Evolutionary conservation across 1,284 basidiomycete genomes (phyloP).

Genomic region (Ustilago esculenta): DNA sequence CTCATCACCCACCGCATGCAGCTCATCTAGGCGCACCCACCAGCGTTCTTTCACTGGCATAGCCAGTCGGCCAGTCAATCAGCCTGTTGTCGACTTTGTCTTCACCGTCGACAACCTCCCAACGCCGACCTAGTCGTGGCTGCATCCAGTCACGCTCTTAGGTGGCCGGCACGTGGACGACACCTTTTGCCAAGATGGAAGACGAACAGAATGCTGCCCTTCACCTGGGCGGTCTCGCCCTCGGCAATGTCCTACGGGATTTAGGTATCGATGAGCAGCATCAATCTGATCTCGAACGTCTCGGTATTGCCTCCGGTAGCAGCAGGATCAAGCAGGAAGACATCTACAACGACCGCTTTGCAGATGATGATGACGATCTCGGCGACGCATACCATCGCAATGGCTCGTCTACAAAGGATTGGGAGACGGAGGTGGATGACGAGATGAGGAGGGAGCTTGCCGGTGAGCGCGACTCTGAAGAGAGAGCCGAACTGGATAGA

Average conservation of each 20-base stretch:
- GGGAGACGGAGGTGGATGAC: conserved; percentile 53
- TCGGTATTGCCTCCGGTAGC: conserved; percentile 44
- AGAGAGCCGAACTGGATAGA: conserved; percentile 46
- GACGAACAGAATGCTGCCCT: conserved; percentile 61
- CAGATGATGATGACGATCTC: conserved; percentile 59
- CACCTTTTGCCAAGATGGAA: conserved; percentile 47
- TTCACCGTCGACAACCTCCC: background rate
- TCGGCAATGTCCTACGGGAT: conserved; percentile 64
- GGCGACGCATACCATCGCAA: conserved; percentile 27
- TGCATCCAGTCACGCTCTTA: background rate
- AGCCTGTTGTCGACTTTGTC: background rate
- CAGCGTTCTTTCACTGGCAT: conserved; percentile 14
- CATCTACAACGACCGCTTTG: conserved; percentile 65
- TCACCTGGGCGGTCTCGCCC: conserved; percentile 62
- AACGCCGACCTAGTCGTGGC: too few species aligned
- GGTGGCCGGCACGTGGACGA: background rate
- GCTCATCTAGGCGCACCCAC: conserved; percentile 1
- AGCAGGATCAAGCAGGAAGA: conserved; percentile 57
- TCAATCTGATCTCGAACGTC: conserved; percentile 45
- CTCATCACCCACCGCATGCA: conserved; percentile 3
- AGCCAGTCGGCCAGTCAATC: conserved; percentile 14
- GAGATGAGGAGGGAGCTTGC: conserved; percentile 51
- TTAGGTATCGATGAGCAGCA: conserved; percentile 59
- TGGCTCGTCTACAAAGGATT: conserved; percentile 41
- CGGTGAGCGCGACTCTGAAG: conserved; percentile 41